Percentiles rank a stretch among this genome's conserved stretches.
Conservation (phyloP, 176 grass and related monocot species). For the Carex parvula region DNA sequence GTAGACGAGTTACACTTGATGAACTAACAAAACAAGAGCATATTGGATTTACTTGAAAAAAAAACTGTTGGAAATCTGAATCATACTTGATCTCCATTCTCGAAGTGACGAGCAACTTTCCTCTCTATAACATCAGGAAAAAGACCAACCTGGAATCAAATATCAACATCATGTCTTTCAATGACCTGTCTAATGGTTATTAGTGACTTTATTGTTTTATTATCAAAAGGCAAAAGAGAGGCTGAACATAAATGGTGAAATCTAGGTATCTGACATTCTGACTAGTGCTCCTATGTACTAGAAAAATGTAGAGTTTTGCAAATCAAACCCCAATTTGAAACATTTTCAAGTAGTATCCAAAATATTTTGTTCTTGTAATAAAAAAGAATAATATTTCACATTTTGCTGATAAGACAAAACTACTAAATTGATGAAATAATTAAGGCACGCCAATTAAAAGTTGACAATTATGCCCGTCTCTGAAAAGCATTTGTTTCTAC, state of each 20-base stretch:
- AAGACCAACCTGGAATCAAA: slow-evolving; percentile 76
- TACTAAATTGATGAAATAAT: not conserved
- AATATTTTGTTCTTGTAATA: not conserved
- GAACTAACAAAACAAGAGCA: not conserved
- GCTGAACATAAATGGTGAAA: not conserved
- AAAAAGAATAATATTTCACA: not conserved
- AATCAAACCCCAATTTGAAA: not conserved
- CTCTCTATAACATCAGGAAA: slow-evolving; percentile 90
- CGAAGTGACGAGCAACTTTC: slow-evolving; percentile 64
- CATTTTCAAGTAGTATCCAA: not conserved
- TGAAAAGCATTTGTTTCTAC: not conserved
- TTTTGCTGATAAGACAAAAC: not conserved
- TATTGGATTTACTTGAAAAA: not conserved
- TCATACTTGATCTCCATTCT: slow-evolving; percentile 77
- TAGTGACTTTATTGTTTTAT: not conserved
- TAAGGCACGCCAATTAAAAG: not conserved
- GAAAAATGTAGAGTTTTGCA: not conserved
- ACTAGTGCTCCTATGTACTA: not conserved
- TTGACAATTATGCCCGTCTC: not conserved
- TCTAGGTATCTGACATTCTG: not conserved
- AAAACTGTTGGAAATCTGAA: not conserved
- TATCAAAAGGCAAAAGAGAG: not conserved
- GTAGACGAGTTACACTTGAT: slow-evolving; percentile 5
- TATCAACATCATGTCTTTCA: slow-evolving; percentile 32
- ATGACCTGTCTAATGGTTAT: not conserved